Percentiles rank a stretch among this genome's conserved stretches.
phyloP scores from a whole-genome alignment of 345 rosid species.

The Salix suchowensis region DNA sequence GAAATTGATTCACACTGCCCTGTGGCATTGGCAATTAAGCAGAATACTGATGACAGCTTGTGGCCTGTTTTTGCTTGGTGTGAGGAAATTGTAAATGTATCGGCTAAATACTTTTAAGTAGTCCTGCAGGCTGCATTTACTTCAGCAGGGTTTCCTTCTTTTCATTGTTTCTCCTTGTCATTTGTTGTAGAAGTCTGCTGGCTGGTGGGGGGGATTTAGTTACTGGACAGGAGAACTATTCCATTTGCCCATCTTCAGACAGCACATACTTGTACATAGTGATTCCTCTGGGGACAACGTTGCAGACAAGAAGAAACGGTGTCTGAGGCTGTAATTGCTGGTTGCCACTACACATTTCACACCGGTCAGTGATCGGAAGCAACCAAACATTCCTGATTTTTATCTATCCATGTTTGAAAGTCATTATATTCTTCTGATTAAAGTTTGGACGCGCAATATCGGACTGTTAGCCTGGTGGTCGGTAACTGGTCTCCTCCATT shows the following conservation, averaged over 20 bases:
- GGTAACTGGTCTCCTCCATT: constrained; percentile 3
- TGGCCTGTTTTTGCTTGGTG: constrained; percentile 19
- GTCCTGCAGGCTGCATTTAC: constrained; percentile 27
- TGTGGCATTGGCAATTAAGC: constrained; percentile 9
- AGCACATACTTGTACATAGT: constrained; percentile 41
- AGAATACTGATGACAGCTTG: constrained; percentile 11
- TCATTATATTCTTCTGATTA: background rate
- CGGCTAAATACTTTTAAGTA: constrained; percentile 20
- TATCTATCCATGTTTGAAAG: background rate
- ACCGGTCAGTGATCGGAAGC: constrained; percentile 1
- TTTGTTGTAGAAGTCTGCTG: constrained; percentile 13
- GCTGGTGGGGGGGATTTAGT: constrained; percentile 19
- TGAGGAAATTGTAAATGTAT: constrained; percentile 34
- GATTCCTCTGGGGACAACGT: constrained; percentile 15
- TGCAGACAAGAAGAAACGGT: constrained; percentile 5
- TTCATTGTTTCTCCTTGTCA: constrained; percentile 9
- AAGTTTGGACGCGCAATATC: background rate
- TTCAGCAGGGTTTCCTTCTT: constrained; percentile 9
- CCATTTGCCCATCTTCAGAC: constrained; percentile 14
- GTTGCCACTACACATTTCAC: background rate
- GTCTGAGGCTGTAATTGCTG: background rate
- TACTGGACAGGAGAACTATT: constrained; percentile 13
- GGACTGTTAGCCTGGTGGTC: background rate
- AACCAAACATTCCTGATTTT: constrained; percentile 1
- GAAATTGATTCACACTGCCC: constrained; percentile 1